A percentile compares a stretch with the other conserved stretches of the same genome.
phyloP scores from a whole-genome alignment of 208 protist genomes.

The Borovskyia barvae region DNA sequence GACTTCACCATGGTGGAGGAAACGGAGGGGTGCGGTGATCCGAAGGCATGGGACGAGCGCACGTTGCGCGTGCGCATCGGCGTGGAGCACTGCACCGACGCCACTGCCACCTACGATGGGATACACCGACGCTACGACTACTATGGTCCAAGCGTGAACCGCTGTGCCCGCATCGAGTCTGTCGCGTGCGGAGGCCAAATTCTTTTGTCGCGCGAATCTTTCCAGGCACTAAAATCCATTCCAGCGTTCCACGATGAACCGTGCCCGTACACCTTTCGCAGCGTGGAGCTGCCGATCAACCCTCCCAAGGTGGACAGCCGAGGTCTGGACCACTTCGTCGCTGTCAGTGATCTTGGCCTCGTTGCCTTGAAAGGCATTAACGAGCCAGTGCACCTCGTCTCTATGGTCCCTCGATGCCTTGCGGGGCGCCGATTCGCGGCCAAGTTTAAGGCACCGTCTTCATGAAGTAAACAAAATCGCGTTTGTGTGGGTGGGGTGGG shows the following conservation, averaged over 20 bases:
- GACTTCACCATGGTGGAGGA: constrained; percentile 61
- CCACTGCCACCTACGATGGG: constrained; percentile 56
- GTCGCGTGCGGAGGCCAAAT: constrained; percentile 83
- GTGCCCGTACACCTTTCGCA: constrained; percentile 39
- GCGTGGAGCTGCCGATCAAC: constrained; percentile 34
- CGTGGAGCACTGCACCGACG: constrained; percentile 75
- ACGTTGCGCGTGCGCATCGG: constrained; percentile 65
- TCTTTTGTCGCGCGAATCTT: constrained; percentile 62
- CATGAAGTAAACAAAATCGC: not conserved
- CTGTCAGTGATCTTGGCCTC: constrained; percentile 47
- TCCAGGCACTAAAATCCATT: constrained; percentile 52
- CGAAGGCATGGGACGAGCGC: constrained; percentile 29
- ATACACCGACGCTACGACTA: constrained; percentile 83
- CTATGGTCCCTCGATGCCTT: constrained; percentile 52
- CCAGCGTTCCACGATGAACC: constrained; percentile 59
- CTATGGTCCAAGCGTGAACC: constrained; percentile 88
- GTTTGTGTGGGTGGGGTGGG: too few species aligned
- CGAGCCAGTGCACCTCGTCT: constrained; percentile 59
- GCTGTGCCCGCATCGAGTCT: constrained; percentile 70
- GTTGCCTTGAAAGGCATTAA: constrained; percentile 46
- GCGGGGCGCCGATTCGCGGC: constrained; percentile 51
- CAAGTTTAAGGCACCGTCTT: constrained; percentile 28
- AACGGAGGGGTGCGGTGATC: constrained; percentile 49
- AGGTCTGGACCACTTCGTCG: constrained; percentile 60
- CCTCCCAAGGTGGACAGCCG: constrained; percentile 26